Percentiles rank a stretch among this genome's conserved stretches.
These are phyloP conservation scores for Irpex sp. DNA, from an alignment of 1,284 basidiomycete species.

Conservation along the genomic window DNA sequence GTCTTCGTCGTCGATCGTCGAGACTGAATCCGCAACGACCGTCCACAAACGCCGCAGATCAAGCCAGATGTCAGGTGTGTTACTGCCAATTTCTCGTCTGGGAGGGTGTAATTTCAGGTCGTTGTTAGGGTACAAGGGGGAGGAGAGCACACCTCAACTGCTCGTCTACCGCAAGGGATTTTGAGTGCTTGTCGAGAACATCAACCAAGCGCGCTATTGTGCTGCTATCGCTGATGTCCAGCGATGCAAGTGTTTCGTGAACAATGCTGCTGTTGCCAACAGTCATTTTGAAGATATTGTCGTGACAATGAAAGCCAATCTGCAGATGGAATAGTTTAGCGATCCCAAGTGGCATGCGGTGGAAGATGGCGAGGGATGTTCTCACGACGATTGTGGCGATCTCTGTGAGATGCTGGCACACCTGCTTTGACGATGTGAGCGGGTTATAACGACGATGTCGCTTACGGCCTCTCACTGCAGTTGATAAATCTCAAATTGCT, in stretches of 20 bases:
- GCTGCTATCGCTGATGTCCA: constrained; percentile 9
- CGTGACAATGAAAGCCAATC: not conserved
- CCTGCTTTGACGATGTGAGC: no score
- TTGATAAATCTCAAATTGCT: not conserved
- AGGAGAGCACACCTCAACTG: constrained; percentile 36
- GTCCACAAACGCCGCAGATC: constrained; percentile 53
- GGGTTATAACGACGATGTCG: no score
- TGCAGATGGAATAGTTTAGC: not conserved
- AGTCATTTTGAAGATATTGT: constrained; percentile 5
- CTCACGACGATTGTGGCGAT: not conserved
- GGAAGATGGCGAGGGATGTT: not conserved
- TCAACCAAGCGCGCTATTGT: constrained; percentile 22
- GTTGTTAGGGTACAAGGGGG: not conserved
- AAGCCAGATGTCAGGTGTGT: constrained; percentile 43
- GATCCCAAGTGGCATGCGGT: not conserved
- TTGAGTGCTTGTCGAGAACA: constrained; percentile 42
- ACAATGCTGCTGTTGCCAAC: constrained; percentile 7
- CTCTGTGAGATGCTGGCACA: no score
- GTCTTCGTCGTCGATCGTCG: constrained; percentile 27
- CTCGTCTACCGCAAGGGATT: constrained; percentile 41
- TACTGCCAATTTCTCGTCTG: constrained; percentile 8
- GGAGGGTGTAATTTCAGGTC: not conserved
- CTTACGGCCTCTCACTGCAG: no score
- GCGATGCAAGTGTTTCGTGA: constrained; percentile 6
- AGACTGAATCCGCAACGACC: constrained; percentile 44